phyloP scores from a whole-genome alignment of 2,329 filamentous ascomycete species.

The Trichoderma sp. region DNA sequence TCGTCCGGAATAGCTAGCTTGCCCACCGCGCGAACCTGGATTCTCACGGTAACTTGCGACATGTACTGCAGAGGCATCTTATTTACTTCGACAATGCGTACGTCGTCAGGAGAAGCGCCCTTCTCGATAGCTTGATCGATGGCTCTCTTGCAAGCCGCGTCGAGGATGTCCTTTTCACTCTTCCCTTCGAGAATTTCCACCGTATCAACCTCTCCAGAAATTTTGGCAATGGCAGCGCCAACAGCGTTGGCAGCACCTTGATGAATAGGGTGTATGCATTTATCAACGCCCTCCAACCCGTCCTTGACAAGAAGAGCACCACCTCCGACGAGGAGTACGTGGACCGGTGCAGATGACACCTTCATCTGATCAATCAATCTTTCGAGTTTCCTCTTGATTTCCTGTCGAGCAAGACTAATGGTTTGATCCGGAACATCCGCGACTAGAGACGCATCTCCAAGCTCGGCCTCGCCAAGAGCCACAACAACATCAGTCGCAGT shows the following conservation, averaged over 20 bases:
- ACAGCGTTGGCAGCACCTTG: conserved; percentile 62
- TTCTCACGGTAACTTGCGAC: conserved; percentile 39
- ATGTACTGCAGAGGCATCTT: conserved; percentile 44
- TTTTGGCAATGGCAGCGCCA: conserved; percentile 60
- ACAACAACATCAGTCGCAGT: conserved; percentile 58
- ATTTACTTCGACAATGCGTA: conserved; percentile 50
- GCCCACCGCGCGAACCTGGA: conserved; percentile 41
- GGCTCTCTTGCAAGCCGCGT: conserved; percentile 42
- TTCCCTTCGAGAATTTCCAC: conserved; percentile 50
- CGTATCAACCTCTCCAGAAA: conserved; percentile 54
- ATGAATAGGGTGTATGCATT: conserved; percentile 53
- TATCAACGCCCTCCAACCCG: conserved; percentile 50
- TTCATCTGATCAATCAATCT: conserved; percentile 58
- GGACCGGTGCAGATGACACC: conserved; percentile 53
- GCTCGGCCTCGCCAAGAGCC: conserved; percentile 36
- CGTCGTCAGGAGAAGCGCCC: conserved; percentile 37
- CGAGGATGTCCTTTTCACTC: conserved; percentile 41
- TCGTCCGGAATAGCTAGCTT: conserved; percentile 37
- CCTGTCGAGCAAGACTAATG: conserved; percentile 32
- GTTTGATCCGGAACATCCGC: conserved; percentile 30
- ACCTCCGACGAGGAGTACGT: conserved; percentile 59
- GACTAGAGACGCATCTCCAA: conserved; percentile 38
- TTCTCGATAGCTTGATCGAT: conserved; percentile 37
- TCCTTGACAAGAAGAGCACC: conserved; percentile 55
- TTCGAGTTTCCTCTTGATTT: conserved; percentile 52